phyloP scores from a whole-genome alignment of 768 basidiomycete species.

The Naganishia friedmannii region DNA sequence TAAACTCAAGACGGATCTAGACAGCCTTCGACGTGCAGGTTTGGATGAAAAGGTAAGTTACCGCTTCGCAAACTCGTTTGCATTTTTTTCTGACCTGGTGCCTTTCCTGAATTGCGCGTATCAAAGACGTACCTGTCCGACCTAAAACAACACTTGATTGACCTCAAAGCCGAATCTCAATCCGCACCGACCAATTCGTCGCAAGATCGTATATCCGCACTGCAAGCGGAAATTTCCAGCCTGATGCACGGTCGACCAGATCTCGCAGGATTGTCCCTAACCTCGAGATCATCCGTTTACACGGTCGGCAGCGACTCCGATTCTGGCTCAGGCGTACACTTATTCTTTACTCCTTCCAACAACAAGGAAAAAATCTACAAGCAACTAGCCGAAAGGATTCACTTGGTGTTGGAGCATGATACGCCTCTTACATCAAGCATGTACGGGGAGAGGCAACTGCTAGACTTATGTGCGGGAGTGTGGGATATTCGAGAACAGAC shows the following conservation, averaged over 20 bases:
- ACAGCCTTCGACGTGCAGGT: slow-evolving; percentile 35
- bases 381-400: slow-evolving; percentile 16
- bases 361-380: slow-evolving; percentile 27
- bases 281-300: slow-evolving; percentile 25
- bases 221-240: slow-evolving; percentile 34
- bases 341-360: slow-evolving; percentile 28
- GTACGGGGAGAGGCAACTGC: slow-evolving; percentile 35
- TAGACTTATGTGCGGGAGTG: slow-evolving; percentile 43
- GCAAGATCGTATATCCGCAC: slow-evolving; percentile 31
- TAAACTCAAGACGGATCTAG: slow-evolving; percentile 39
- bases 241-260: slow-evolving; percentile 29
- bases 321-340: neutral
- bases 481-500: slow-evolving; percentile 42
- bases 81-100: too few species aligned
- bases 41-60: slow-evolving; percentile 42
- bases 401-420: slow-evolving; percentile 13
- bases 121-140: slow-evolving; percentile 42
- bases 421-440: slow-evolving; percentile 1
- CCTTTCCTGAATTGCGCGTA: too few species aligned
- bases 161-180: slow-evolving; percentile 22
- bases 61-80: too few species aligned
- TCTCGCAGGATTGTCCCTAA: slow-evolving; percentile 31
- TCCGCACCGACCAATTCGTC: slow-evolving; percentile 21
- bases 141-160: slow-evolving; percentile 39
- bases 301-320: neutral